A percentile compares a stretch with the other conserved stretches of the same genome.
Conservation (phyloP, 495 filamentous ascomycete genomes). For the Haplographium delicatum region DNA sequence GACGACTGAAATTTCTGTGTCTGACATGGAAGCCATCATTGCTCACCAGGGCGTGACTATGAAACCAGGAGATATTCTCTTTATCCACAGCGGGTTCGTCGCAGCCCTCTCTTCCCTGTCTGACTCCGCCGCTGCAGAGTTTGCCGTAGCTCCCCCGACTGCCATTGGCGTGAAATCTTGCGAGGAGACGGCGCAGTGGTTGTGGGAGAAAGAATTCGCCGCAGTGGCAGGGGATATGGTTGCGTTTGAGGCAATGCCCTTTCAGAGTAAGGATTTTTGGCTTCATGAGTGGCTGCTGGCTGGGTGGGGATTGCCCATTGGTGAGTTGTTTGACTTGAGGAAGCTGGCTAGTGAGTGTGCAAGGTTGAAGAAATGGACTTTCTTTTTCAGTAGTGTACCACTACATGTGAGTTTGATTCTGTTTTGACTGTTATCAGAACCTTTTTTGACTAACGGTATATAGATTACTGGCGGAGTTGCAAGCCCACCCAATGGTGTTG, state of each 20-base stretch:
- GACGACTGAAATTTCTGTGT: constrained; percentile 35
- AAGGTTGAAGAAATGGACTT: constrained; percentile 37
- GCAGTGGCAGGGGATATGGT: constrained; percentile 47
- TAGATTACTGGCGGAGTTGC: constrained; percentile 47
- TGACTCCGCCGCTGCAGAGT: constrained; percentile 25
- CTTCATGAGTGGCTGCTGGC: constrained; percentile 51
- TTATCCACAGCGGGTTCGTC: constrained; percentile 48
- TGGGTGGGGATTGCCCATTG: constrained; percentile 54
- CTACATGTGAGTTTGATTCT: constrained; percentile 38
- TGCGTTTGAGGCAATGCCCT: constrained; percentile 42
- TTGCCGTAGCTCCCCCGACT: constrained; percentile 28
- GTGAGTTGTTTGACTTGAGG: constrained; percentile 56
- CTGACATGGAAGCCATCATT: constrained; percentile 36
- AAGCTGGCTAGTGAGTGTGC: constrained; percentile 39
- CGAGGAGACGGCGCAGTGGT: constrained; percentile 38
- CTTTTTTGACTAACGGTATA: not conserved
- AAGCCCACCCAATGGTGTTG: constrained; percentile 47
- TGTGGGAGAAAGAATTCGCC: constrained; percentile 34
- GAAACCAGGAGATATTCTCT: constrained; percentile 48
- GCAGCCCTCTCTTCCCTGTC: constrained; percentile 35
- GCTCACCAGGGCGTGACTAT: constrained; percentile 32
- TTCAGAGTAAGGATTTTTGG: constrained; percentile 19
- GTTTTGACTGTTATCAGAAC: not conserved
- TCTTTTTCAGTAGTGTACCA: constrained; percentile 52
- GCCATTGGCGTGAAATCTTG: constrained; percentile 42